phyloP scores from a whole-genome alignment of 2,329 filamentous ascomycete genomes.

The Monilinia fructicola region DNA sequence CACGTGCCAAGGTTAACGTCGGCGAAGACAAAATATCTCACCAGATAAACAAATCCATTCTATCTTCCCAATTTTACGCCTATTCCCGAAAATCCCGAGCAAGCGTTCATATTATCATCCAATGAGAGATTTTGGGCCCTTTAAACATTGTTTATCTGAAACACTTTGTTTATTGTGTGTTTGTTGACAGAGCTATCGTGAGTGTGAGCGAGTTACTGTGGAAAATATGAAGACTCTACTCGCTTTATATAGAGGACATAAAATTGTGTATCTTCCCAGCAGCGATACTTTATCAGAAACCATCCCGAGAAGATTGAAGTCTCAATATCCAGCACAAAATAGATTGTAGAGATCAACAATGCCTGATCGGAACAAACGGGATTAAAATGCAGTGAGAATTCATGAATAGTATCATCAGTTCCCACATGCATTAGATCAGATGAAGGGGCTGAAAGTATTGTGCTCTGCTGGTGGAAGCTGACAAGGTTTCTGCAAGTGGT shows the following conservation, averaged over 20 bases:
- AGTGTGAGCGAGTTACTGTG: not conserved
- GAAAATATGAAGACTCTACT: not conserved
- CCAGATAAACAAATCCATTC: not conserved
- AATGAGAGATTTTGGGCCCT: not conserved
- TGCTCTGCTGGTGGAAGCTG: conserved; percentile 3
- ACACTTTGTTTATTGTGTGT: not conserved
- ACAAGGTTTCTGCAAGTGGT: not conserved
- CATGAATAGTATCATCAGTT: conserved; percentile 1
- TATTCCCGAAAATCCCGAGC: not conserved
- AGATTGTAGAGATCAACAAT: not conserved
- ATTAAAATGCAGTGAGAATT: conserved; percentile 1
- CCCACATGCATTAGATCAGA: conserved; percentile 7
- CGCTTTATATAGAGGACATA: not conserved
- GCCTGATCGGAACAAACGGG: conserved; percentile 1
- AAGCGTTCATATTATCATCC: not conserved
- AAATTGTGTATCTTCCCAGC: not conserved
- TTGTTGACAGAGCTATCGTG: not conserved
- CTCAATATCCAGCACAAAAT: not conserved
- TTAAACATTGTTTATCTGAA: conserved; percentile 6
- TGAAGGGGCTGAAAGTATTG: conserved; percentile 4
- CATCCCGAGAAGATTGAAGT: not conserved
- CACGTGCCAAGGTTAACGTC: not conserved
- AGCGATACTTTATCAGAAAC: not conserved
- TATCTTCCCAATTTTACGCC: conserved; percentile 3
- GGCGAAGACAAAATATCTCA: conserved; percentile 1